Evolutionary conservation across 78 protist species (phyloP), one percentile per base, ranked within the genome.

Genomic region (Speleostelium caveatum): DNA sequence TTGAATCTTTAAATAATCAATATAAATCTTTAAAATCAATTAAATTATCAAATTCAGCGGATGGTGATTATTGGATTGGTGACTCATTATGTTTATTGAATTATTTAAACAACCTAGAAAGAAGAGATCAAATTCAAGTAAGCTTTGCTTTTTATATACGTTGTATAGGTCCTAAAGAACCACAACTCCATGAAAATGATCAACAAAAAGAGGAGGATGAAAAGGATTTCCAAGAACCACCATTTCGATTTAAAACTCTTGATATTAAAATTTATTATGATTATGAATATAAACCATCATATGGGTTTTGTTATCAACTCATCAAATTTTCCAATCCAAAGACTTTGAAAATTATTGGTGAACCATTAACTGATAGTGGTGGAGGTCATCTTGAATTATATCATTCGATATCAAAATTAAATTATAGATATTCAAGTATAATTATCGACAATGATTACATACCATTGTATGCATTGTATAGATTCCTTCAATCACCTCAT

Each of bases 321-420:
- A 49, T 49, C 55, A 49, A 49, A 49, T 12, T 49, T 49, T 16
- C 55, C 55, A 49, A 49, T 49, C 55, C 55, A 49, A 49, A 49
- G 55, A 49, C 55, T 49, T 49, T 49, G 55, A 12, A 49, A 12
- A 16, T 49, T 49, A 8, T 49, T 49, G 55, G 24, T 16, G 12
- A 49, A 16, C 12, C 55, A 49, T 49, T 12, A 49, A 49, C 55
- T 49, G 55, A 49, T 49, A 16, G 24, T 49, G 55, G 55, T 16
- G 55, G 24, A 49, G 12, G 55, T 49, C 55, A 49, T 49, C 55
- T 49, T 49, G 12, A 12, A 49, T 49, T 49, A 49, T 49, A 49
- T 49, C 55, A 30, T 33, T 62, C 69, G 5, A 62, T 62, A 24
- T 62, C 69, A 33, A 62, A 62, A 62, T 2, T 62, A n/a, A 62